These are phyloP conservation scores for Vanilla planifolia DNA, from an alignment of 106 monocot genomes.

Conservation along the genomic window DNA sequence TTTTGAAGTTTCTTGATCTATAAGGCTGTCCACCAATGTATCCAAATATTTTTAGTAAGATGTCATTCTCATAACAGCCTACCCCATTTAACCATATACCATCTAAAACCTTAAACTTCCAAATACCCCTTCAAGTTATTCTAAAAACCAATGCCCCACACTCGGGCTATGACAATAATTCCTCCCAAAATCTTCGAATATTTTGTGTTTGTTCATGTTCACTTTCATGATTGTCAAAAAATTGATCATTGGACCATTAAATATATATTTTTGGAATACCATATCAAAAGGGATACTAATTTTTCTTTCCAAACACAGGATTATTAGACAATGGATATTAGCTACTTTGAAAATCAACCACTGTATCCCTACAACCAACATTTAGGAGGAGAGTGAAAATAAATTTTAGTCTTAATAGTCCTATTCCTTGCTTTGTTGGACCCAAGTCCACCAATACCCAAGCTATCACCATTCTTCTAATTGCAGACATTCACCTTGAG, in stretches of 20 bases:
- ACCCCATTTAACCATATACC: slow-evolving; percentile 9
- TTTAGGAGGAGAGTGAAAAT: slow-evolving; percentile 5
- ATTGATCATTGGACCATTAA: not conserved
- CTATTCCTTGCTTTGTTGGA: too few relatives aligned
- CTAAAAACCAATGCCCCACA: not conserved
- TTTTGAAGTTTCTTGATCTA: not conserved
- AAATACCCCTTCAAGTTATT: slow-evolving; percentile 1
- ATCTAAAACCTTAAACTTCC: not conserved
- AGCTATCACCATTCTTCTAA: not conserved
- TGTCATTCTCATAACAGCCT: not conserved
- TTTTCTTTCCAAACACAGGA: slow-evolving; percentile 1
- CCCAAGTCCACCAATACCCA: too few relatives aligned
- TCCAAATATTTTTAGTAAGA: not conserved
- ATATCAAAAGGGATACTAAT: slow-evolving; percentile 6
- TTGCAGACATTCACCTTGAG: not conserved
- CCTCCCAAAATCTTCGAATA: not conserved
- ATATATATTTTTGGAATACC: not conserved
- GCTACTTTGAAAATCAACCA: slow-evolving; percentile 4
- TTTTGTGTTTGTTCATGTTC: not conserved
- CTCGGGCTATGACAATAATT: not conserved
- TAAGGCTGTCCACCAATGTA: slow-evolving; percentile 1
- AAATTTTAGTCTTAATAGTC: too few relatives aligned
- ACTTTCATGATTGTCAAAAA: not conserved
- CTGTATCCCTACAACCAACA: slow-evolving; percentile 3
- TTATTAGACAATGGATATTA: slow-evolving; percentile 7